Conservation (phyloP, 2,329 filamentous ascomycete species). For the Penicillium sp. region DNA sequence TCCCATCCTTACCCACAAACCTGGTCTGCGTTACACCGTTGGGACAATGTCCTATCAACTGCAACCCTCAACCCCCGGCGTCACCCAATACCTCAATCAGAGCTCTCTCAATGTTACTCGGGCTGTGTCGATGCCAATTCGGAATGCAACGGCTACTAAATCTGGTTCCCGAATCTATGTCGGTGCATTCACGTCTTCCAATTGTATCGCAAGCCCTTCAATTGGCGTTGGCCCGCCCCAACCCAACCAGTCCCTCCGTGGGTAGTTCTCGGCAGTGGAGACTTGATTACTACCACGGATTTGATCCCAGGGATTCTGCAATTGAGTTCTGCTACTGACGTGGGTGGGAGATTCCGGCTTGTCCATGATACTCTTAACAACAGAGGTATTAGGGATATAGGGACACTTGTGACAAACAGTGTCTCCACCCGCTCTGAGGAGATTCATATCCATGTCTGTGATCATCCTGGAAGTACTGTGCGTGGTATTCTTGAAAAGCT, state of each 20-base stretch:
- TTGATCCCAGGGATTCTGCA: neutral
- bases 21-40: neutral
- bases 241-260: neutral
- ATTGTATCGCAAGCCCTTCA: neutral
- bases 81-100: neutral
- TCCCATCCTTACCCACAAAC: neutral
- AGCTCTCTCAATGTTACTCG: neutral
- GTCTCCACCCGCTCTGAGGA: conserved; percentile 3
- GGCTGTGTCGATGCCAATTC: neutral
- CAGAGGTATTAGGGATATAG: neutral
- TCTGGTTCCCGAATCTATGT: neutral
- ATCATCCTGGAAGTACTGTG: neutral
- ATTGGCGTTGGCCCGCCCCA: neutral
- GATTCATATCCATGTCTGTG: conserved; percentile 6
- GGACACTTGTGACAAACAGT: conserved; percentile 1
- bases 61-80: neutral
- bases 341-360: neutral
- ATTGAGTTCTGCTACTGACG: neutral
- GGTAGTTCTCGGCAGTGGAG: neutral
- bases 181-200: neutral
- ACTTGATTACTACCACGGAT: neutral
- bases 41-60: neutral
- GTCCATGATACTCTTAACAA: neutral
- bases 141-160: neutral
- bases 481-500: neutral